Conservation (phyloP, 169 alveolate genomes). For the Plasmodium chabaudi region DNA sequence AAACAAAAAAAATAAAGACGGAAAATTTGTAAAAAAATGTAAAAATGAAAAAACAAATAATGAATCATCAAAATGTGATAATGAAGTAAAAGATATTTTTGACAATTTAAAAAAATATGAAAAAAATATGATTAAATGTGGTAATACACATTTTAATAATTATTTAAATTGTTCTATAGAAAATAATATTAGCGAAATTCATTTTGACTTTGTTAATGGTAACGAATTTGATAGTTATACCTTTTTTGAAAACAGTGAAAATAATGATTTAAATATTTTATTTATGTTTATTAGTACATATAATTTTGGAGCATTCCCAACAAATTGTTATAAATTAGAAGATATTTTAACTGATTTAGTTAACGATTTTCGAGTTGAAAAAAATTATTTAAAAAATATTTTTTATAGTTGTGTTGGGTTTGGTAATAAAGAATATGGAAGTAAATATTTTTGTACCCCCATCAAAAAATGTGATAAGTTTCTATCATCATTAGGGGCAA, state of each 20-base stretch:
- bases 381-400: conserved; percentile 44
- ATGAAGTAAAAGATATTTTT: background rate
- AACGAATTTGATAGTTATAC: conserved; percentile 42
- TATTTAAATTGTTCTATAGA: conserved; percentile 9
- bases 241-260: conserved; percentile 17
- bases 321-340: conserved; percentile 38
- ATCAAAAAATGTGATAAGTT: conserved; percentile 45
- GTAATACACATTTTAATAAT: conserved; percentile 20
- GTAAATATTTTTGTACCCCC: conserved; percentile 54
- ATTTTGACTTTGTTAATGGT: conserved; percentile 30
- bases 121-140: background rate
- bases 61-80: background rate
- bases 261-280: conserved; percentile 53
- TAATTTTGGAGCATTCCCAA: conserved; percentile 61
- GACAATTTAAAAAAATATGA: conserved; percentile 6
- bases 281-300: conserved; percentile 56
- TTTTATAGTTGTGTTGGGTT: conserved; percentile 68
- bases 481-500: conserved; percentile 36
- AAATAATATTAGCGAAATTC: conserved; percentile 5
- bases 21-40: background rate
- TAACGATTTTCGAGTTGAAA: conserved; percentile 34
- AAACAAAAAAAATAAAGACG: background rate
- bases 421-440: conserved; percentile 69
- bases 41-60: background rate
- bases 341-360: conserved; percentile 28